Evolutionary conservation across 176 grass and related monocot species (phyloP), one percentile per base, ranked within the genome.

Genomic region (Pontederia paniculata): DNA sequence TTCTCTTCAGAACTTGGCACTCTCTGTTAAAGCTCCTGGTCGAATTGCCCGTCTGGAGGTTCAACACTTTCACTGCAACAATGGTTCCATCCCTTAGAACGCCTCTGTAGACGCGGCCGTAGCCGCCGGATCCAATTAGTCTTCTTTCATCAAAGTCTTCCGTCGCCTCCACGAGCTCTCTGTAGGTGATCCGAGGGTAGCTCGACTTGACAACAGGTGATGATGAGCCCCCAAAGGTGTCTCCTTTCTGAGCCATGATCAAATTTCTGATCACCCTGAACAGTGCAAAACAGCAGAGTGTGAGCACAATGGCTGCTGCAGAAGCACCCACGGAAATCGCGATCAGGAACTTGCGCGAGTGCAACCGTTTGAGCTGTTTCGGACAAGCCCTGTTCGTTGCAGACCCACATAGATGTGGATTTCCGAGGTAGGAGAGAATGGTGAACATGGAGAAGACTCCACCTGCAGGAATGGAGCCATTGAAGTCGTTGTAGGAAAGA

Each of bases 1-100:
- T 97, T 63, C 83, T 66, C 83, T 97, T 97, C 71, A 97, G 70
- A 9, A 97, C 91, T 65, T 97, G 79, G 55, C 91, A 90, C 66
- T 97, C 86, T 54, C 80, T 75, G 60, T 68, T 88, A 67, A 97
- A 97, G 62, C 86, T 97, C 80, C 77, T 97, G 9, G 86, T 88
- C 0, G 91, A 90, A 58, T 97, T 97, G 22, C 86, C 71, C 4
- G 86, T 44, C 76, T 84, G 91, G 9, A 97, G 74, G 69, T 87
- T 83, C 58, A 97, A 72, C 63, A 97, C 91, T 71, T 97, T 97
- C 49, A 97, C 79, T 50, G 91, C 91, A 14, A 90, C 86, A 43
- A 84, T 67, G 54, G 77, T 69, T 37, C 83, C 77, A 57, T 97
- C 91, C 44, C 53, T 75, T 55, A 97, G 56, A 21, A 71, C 76